phyloP scores from a whole-genome alignment of 2,329 filamentous ascomycete genomes.

The Calonectria pseudoreteaudii region DNA sequence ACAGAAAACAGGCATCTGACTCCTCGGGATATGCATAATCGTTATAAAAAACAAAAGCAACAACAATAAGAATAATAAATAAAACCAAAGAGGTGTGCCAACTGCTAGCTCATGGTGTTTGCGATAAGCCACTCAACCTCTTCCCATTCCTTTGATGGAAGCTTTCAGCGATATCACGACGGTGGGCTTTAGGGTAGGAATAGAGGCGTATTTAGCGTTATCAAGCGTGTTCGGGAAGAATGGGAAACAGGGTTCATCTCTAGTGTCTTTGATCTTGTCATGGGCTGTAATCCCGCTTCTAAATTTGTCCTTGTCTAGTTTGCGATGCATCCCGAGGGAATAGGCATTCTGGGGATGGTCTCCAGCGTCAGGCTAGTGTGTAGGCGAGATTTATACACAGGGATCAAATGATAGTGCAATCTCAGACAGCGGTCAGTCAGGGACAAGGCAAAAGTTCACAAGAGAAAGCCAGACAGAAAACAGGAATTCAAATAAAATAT shows the following conservation, averaged over 20 bases:
- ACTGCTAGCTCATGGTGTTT: no score
- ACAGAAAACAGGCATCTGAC: neutral
- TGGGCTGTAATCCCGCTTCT: neutral
- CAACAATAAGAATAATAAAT: no score
- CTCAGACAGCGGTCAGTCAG: neutral
- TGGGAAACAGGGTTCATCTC: neutral
- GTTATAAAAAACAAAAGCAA: no score
- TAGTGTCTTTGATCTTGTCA: constrained; percentile 2
- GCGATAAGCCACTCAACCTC: neutral
- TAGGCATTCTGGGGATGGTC: neutral
- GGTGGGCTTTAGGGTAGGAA: neutral
- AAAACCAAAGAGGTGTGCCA: no score
- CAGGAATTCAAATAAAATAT: neutral
- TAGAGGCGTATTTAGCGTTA: neutral
- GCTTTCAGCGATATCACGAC: neutral
- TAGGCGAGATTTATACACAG: neutral
- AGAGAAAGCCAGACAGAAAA: neutral
- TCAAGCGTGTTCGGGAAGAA: constrained; percentile 1
- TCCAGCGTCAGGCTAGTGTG: neutral
- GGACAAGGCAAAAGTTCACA: neutral
- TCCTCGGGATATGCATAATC: neutral
- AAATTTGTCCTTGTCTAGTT: neutral
- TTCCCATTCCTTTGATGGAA: neutral
- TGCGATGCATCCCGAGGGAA: neutral
- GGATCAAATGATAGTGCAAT: neutral